Base-by-base conservation (phyloP, 1,284 basidiomycete genomes). In the Anthracocystis walkeri region DNA sequence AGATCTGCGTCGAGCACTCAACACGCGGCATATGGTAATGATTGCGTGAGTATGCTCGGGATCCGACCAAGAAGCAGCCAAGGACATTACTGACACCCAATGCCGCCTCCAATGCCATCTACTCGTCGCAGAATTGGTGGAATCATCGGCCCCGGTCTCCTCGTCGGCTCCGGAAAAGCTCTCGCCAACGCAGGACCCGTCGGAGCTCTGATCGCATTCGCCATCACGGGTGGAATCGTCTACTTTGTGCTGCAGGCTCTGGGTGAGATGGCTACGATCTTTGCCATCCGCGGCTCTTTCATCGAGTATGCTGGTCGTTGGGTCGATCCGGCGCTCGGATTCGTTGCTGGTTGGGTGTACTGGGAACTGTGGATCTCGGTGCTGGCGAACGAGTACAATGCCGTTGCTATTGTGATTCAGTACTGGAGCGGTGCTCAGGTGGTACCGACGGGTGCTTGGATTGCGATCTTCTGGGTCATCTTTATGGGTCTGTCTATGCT, bases 261-360 rank as follows among this genome's bases (percentile, higher is more conserved):
- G 7, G 76, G 78, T 10, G 78, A 77, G 27, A 72, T 80, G 60
- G 61, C 65, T 31, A 81, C 85, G 12, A 91, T 88, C 78, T 88
- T 92, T 40, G 85, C 86, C 46, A 86, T 88, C 71, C 74, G 87
- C 59, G 91, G 90, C 68, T 90, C 93, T 2, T 93, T 93, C 82
- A 91, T 95, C 85, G 91, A 89, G 54, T 87, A 94, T 29, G 92
- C 93, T 1, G 90, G 90, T 71, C 90, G 91, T 50, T 93, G 92
- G 82, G 91, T 93, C 25, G 90, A 92, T 78, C 90, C 91, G 2
- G 91, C 92, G 0, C 88, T 94, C 68, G 90, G 90, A 0, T 77
- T 79, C 35, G 69, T 79, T 89, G 33, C 82, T 89, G 44, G 91
- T 89, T 64, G 89, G 92, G 49, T 72, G 20, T 78, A 78, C 46